A percentile compares a stretch with the other conserved stretches of the same genome.
Evolutionary conservation across 257 asterid genomes (phyloP).

Genomic region (Primulina tabacum): DNA sequence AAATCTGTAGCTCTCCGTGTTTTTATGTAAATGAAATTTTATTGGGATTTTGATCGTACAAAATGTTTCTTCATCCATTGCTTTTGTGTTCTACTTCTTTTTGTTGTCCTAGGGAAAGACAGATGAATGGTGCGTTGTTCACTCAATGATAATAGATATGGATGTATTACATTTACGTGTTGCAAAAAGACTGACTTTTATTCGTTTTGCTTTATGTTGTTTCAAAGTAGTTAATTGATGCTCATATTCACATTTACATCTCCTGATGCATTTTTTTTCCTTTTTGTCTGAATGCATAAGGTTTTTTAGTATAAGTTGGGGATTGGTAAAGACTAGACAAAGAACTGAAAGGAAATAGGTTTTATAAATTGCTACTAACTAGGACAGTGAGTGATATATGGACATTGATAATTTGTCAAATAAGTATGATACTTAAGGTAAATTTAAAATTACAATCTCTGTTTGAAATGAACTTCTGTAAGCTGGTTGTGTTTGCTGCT

Average conservation of each 20-base stretch:
- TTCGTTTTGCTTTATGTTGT: background rate
- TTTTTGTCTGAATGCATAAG: too few species aligned
- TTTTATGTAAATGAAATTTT: slow-evolving; percentile 9
- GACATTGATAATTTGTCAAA: background rate
- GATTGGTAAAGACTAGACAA: background rate
- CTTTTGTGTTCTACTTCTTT: background rate
- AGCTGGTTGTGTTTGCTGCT: background rate
- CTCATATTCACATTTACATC: too few species aligned
- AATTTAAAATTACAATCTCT: background rate
- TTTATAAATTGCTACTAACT: too few species aligned
- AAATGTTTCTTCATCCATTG: background rate
- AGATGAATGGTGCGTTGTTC: too few species aligned
- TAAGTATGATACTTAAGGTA: background rate
- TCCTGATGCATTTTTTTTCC: too few species aligned
- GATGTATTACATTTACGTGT: too few species aligned
- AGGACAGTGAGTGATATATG: background rate
- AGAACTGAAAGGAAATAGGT: background rate
- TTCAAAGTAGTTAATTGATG: background rate
- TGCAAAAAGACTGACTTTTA: too few species aligned
- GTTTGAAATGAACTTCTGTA: background rate
- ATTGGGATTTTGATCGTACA: background rate
- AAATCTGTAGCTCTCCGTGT: background rate
- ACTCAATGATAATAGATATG: too few species aligned
- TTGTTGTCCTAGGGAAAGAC: too few species aligned
- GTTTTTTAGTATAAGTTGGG: too few species aligned